Evolutionary conservation across 306 rosid species (phyloP), one percentile per base, ranked within the genome.

Genomic region (Morella rubra): DNA sequence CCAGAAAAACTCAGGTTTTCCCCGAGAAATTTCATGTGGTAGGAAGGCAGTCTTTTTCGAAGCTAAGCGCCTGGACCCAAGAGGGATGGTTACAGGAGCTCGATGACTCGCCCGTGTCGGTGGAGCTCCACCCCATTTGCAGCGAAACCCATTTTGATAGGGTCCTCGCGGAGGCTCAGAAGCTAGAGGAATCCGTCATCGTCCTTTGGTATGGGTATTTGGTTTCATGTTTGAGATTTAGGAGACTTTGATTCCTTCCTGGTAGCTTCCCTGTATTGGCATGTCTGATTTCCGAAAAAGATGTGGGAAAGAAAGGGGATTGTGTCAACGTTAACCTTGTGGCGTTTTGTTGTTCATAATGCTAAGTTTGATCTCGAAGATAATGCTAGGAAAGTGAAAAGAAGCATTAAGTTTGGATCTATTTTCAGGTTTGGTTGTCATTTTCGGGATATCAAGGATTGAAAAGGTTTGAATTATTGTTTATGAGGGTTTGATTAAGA

Each of bases 121-220:
- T 89, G 40, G 78, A 73, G 66, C 91, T 87, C 49, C 53, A n/a
- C 44, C 83, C 88, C 56, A 76, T 89, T 69, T 42, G 76, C 49
- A 67, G 85, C 81, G 91, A 89, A 72, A 46, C 22, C 82, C 81
- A 83, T 18, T 87, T 89, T 55, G 91, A 89, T 68, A 80, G 77
- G 79, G 80, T 82, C 47, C 66, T 85, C 66, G 79, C 77, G 16
- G 84, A 83, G 64, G 84, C 89, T 1, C 85, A 77, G 69, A 81
- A 78, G 53, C 82, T 76, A 72, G 73, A 77, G 42, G 81, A 83
- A 40, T 59, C 82, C 13, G 74, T 83, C 46, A 65, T 89, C 37
- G 32, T 89, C 47, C 78, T 87, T 61, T 89, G 93, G 93, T 89
- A 64, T 6, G 79, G 37, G 51, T 14, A 20, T 47, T 12, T 14